Percentiles rank a stretch among this genome's conserved stretches.
These are phyloP conservation scores for Besnoitia besnoiti DNA, from an alignment of 169 alveolate species.

Conservation along the genomic window DNA sequence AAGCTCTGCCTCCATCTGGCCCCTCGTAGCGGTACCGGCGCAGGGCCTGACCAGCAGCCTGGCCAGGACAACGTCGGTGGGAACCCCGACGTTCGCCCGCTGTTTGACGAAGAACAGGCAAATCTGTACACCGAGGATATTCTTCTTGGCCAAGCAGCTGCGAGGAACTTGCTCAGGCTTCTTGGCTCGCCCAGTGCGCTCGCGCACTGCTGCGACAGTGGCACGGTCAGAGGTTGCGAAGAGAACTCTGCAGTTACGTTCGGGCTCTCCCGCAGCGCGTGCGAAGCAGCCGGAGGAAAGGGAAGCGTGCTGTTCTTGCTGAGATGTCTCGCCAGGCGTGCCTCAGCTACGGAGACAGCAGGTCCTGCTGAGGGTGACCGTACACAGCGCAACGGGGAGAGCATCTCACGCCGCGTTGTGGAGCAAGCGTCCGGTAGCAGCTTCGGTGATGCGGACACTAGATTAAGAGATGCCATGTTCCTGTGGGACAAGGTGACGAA, in stretches of 20 bases:
- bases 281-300: background rate
- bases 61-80: background rate
- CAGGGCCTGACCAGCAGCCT: background rate
- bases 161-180: background rate
- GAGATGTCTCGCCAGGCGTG: background rate
- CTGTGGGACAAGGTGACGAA: background rate
- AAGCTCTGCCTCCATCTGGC: background rate
- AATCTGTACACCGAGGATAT: constrained; percentile 6
- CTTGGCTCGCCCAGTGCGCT: background rate
- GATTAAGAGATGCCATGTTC: background rate
- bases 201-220: too few relatives aligned
- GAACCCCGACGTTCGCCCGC: background rate
- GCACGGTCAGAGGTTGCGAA: too few relatives aligned
- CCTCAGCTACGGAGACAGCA: background rate
- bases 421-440: background rate
- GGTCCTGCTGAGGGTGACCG: background rate
- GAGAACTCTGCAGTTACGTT: background rate
- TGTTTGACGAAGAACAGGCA: constrained; percentile 14
- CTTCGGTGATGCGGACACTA: background rate
- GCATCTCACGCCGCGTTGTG: background rate
- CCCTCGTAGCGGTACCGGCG: background rate
- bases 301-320: background rate
- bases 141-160: background rate
- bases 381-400: background rate
- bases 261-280: background rate